Evolutionary conservation across 352 stramenopile species (phyloP).

Genomic region (Phytophthora pinifolia): DNA sequence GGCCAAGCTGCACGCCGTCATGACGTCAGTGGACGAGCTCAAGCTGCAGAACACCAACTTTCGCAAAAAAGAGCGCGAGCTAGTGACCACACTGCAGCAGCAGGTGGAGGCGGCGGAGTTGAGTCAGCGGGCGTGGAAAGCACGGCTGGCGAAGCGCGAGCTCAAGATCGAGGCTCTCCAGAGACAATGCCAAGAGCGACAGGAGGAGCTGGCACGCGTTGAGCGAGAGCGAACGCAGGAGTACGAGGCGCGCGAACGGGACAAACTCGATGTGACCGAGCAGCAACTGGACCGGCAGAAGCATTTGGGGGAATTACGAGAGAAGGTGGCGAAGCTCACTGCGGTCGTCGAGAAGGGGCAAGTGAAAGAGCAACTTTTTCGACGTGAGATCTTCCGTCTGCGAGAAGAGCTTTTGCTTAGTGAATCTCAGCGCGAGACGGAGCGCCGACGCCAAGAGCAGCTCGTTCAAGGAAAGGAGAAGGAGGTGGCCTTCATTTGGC

Average conservation of each 20-base stretch:
- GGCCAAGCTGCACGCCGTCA: conserved; percentile 37
- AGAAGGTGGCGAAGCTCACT: conserved; percentile 26
- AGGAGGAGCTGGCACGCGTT: conserved; percentile 18
- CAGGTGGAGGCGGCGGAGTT: conserved; percentile 27
- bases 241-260: conserved; percentile 18
- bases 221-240: conserved; percentile 24
- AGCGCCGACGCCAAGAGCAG: conserved; percentile 51
- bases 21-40: conserved; percentile 34
- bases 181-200: conserved; percentile 30
- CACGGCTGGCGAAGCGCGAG: conserved; percentile 32
- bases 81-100: conserved; percentile 18
- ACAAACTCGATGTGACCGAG: conserved; percentile 24
- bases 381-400: conserved; percentile 51
- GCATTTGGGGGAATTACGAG: conserved; percentile 23
- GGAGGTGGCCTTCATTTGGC: conserved; percentile 71
- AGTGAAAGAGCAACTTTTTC: conserved; percentile 45
- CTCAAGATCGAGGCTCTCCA: conserved; percentile 36
- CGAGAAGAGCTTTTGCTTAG: conserved; percentile 64
- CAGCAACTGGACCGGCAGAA: conserved; percentile 43
- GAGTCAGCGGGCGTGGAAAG: conserved; percentile 28
- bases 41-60: conserved; percentile 32
- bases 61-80: conserved; percentile 27
- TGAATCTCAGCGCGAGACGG: conserved; percentile 55
- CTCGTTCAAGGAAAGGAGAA: conserved; percentile 57
- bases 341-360: conserved; percentile 40